Evolutionary conservation across 768 basidiomycete genomes (phyloP), one percentile per base, ranked within the genome.

Genomic region (Phylloporus arenicola): DNA sequence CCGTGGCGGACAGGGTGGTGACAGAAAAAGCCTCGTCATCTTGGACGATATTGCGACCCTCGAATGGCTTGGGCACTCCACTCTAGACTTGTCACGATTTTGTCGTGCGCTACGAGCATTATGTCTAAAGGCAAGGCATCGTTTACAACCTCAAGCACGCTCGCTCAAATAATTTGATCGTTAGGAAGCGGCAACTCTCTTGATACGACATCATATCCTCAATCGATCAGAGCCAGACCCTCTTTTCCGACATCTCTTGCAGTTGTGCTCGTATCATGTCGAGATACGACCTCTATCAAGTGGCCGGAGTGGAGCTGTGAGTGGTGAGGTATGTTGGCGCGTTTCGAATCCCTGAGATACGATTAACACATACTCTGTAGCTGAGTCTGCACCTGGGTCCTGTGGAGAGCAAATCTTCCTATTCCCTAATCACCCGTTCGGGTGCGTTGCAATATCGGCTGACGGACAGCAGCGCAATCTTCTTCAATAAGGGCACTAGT

Each of bases 281-380:
- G 88, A 90, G 51, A 82, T 90, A 2, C 72, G 76, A 35, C 80
- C 88, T 1, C 71, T 92, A 7, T 72, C 82, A 1, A 89, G 84
- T 54, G 88, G 88, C 5, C 72, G 82, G 22, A 91, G 89, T 53
- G 88, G 87, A 3, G 74, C 81, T 19, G 84, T 92, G 25, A 87
- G 81, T 51, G 89, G 88, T 17, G 84, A 89, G 75, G 88, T 86
- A 45, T 17, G 73, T 52, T 17, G 5, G 14, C 16, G 13, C 0
- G 12, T 17, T 46, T 43, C 19, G 27, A 4, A 42, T 12, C 27
- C 38, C 45, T 45, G 53, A 41, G 24, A 38, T n/a, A 40, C 7
- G 9, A 24, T 14, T 37, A 24, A 53, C 17, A 16, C n/a, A 33
- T 22, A 10, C 17, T 31, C n/a, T 43, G 6, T 52, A 87, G 87